Percentiles rank a stretch among this genome's conserved stretches.
These are phyloP conservation scores for Mycosphaerella sp. DNA, from an alignment of 2,329 filamentous ascomycete genomes.

Conservation along the genomic window DNA sequence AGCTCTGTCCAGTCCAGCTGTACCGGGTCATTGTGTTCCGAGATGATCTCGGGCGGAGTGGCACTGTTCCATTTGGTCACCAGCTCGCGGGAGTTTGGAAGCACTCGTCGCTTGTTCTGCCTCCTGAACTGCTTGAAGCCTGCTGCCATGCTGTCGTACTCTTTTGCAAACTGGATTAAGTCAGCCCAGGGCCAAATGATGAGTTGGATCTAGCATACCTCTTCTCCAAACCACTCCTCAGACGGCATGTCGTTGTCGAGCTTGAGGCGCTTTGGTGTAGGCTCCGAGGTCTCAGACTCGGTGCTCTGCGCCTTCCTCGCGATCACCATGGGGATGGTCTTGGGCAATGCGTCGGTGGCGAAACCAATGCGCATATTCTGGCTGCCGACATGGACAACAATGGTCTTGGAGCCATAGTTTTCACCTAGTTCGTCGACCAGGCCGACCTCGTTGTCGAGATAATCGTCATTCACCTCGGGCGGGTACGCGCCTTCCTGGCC, in stretches of 20 bases:
- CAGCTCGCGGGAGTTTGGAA: constrained; percentile 96
- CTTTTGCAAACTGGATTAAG: constrained; percentile 48
- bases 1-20: constrained; percentile 95
- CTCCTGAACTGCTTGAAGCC: constrained; percentile 89
- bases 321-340: constrained; percentile 88
- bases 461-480: constrained; percentile 34
- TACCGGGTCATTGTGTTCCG: constrained; percentile 88
- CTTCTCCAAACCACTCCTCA: constrained; percentile 83
- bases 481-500: constrained; percentile 43
- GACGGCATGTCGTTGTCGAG: constrained; percentile 55
- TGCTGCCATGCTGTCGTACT: constrained; percentile 73
- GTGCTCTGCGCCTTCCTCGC: constrained; percentile 70
- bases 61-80: constrained; percentile 91
- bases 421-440: constrained; percentile 53
- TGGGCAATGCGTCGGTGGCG: constrained; percentile 90
- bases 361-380: constrained; percentile 92
- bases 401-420: constrained; percentile 76
- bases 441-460: constrained; percentile 45
- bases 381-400: constrained; percentile 91
- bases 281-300: constrained; percentile 79
- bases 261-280: constrained; percentile 61
- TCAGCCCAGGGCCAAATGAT: constrained; percentile 8
- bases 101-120: constrained; percentile 83
- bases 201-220: constrained; percentile 45
- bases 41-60: constrained; percentile 76